Evolutionary conservation across 2,329 filamentous ascomycete genomes (phyloP).

Genomic region (Trichoderma sp.): DNA sequence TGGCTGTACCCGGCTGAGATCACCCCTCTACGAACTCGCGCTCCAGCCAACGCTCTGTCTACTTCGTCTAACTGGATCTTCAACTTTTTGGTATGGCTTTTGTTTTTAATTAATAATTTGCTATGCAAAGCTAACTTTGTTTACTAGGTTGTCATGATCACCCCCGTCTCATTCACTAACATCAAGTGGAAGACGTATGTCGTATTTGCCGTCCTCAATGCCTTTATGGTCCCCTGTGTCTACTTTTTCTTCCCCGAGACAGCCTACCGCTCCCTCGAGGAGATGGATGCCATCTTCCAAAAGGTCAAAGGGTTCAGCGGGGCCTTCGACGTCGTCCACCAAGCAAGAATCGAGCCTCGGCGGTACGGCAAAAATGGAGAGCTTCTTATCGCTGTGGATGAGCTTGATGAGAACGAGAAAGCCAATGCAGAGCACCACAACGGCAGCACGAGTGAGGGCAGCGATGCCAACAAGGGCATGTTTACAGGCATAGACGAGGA

Average conservation of each 20-base stretch:
- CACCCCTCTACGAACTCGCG: slow-evolving; percentile 66
- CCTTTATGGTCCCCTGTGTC: slow-evolving; percentile 57
- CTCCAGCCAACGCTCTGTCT: slow-evolving; percentile 59
- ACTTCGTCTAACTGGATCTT: slow-evolving; percentile 63
- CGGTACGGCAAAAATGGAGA: slow-evolving; percentile 63
- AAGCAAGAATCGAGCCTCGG: slow-evolving; percentile 50
- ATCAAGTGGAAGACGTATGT: slow-evolving; percentile 64
- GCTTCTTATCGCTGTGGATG: slow-evolving; percentile 51
- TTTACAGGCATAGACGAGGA: slow-evolving; percentile 41
- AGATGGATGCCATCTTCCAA: slow-evolving; percentile 67
- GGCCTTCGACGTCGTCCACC: slow-evolving; percentile 41
- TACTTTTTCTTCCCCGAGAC: slow-evolving; percentile 69
- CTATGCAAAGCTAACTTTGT: not conserved
- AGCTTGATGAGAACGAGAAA: slow-evolving; percentile 47
- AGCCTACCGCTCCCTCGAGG: slow-evolving; percentile 63
- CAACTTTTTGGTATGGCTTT: slow-evolving; percentile 53
- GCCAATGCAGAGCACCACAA: slow-evolving; percentile 34
- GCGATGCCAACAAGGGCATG: slow-evolving; percentile 31
- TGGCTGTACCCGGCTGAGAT: slow-evolving; percentile 70
- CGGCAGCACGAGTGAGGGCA: slow-evolving; percentile 33
- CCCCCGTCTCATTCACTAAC: slow-evolving; percentile 57
- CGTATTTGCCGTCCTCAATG: slow-evolving; percentile 67
- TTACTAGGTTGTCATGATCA: slow-evolving; percentile 59
- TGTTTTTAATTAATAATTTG: not conserved
- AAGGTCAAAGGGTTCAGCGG: slow-evolving; percentile 50